Conservation (phyloP, 441 rosid species). For the Erysimum cheiri region DNA sequence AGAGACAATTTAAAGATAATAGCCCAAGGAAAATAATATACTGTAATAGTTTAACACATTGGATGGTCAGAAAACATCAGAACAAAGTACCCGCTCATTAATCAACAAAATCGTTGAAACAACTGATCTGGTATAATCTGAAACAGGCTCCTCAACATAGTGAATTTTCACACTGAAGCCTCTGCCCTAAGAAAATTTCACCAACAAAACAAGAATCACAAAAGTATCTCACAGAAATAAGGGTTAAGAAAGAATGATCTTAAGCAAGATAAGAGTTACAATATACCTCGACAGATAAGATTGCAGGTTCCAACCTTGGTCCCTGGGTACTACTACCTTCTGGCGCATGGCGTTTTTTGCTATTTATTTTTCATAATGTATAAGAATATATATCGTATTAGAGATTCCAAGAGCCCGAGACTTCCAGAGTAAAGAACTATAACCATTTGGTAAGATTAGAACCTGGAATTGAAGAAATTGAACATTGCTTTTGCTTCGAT, state of each 20-base stretch:
- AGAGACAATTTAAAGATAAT: conserved; percentile 16
- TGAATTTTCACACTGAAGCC: conserved; percentile 85
- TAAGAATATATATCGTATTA: background rate
- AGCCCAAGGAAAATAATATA: background rate
- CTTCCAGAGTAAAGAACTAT: conserved; percentile 1
- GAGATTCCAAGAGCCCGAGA: conserved; percentile 15
- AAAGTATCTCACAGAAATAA: conserved; percentile 8
- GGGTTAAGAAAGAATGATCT: conserved; percentile 4
- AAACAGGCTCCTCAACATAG: conserved; percentile 87
- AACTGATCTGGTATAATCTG: conserved; percentile 80
- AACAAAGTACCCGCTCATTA: conserved; percentile 69
- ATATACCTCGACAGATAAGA: conserved; percentile 90
- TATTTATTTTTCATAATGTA: conserved; percentile 36
- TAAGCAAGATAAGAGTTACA: conserved; percentile 7
- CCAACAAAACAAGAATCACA: background rate
- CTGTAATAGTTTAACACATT: background rate
- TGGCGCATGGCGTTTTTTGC: conserved; percentile 59
- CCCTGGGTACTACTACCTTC: conserved; percentile 56
- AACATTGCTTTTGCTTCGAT: conserved; percentile 91
- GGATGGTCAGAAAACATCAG: conserved; percentile 3
- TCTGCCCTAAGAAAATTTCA: conserved; percentile 73
- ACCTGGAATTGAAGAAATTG: conserved; percentile 84
- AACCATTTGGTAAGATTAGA: conserved; percentile 31
- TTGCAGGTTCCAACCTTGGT: conserved; percentile 77
- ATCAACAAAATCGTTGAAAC: conserved; percentile 81